These are phyloP conservation scores for Podospora australis DNA, from an alignment of 495 filamentous ascomycete genomes.

Conservation along the genomic window DNA sequence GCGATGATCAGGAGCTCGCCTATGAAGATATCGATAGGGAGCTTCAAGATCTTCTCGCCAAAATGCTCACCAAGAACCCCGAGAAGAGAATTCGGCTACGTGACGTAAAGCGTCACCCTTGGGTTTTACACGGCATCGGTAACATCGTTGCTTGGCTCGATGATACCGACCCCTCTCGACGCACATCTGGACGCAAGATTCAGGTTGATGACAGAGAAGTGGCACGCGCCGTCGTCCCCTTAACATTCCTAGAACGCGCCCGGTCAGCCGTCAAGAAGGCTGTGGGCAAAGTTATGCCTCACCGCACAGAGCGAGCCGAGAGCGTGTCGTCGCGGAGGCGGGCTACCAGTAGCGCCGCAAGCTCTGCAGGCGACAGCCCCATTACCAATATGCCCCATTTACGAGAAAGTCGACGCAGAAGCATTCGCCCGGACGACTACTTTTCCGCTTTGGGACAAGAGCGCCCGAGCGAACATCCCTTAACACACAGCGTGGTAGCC, in stretches of 20 bases:
- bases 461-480: slow-evolving; percentile 58
- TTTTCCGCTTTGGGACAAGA: slow-evolving; percentile 38
- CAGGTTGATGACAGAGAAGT: slow-evolving; percentile 89
- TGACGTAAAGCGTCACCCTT: slow-evolving; percentile 95
- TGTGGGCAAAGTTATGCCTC: slow-evolving; percentile 53
- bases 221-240: slow-evolving; percentile 79
- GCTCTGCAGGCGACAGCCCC: slow-evolving; percentile 41
- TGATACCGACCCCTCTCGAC: slow-evolving; percentile 79
- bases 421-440: slow-evolving; percentile 67
- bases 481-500: slow-evolving; percentile 75
- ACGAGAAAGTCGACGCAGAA: slow-evolving; percentile 54
- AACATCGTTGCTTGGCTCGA: slow-evolving; percentile 80
- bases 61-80: slow-evolving; percentile 84
- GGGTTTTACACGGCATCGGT: slow-evolving; percentile 75
- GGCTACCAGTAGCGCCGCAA: slow-evolving; percentile 54
- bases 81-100: slow-evolving; percentile 77
- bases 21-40: slow-evolving; percentile 84
- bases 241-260: slow-evolving; percentile 76
- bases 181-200: slow-evolving; percentile 80
- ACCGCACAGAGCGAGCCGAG: slow-evolving; percentile 49
- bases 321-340: slow-evolving; percentile 47
- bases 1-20: slow-evolving; percentile 60
- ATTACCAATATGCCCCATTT: slow-evolving; percentile 30
- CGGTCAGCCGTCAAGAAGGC: slow-evolving; percentile 62
- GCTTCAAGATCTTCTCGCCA: slow-evolving; percentile 70